Conservation (phyloP, 805 yeast genomes). For the Sporopachydermia quercuum region DNA sequence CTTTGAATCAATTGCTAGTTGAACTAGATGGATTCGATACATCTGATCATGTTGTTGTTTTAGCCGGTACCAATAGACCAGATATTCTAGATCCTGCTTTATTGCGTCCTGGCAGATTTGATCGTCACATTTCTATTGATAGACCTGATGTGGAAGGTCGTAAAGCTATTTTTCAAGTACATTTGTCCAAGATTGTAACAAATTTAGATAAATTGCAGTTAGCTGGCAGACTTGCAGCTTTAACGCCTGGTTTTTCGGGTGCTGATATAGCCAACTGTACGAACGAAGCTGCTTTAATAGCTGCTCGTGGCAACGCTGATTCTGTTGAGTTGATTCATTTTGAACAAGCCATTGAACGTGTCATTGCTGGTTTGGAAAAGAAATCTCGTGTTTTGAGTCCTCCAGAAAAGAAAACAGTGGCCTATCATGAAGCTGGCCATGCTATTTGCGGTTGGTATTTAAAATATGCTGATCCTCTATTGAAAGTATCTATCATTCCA, state of each 20-base stretch:
- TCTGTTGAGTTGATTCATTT: slow-evolving; percentile 57
- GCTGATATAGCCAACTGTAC: slow-evolving; percentile 93
- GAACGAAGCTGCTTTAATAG: slow-evolving; percentile 88
- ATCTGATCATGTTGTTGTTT: slow-evolving; percentile 81
- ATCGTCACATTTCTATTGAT: slow-evolving; percentile 76
- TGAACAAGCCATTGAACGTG: slow-evolving; percentile 88
- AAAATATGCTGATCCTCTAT: slow-evolving; percentile 75
- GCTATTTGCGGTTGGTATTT: slow-evolving; percentile 93
- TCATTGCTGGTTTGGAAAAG: slow-evolving; percentile 86
- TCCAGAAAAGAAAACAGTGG: slow-evolving; percentile 73
- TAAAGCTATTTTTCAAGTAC: slow-evolving; percentile 72
- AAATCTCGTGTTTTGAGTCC: slow-evolving; percentile 65
- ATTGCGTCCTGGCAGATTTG: slow-evolving; percentile 90
- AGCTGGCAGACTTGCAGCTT: slow-evolving; percentile 74
- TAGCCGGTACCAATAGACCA: slow-evolving; percentile 90
- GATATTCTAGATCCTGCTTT: slow-evolving; percentile 84
- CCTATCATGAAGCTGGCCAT: slow-evolving; percentile 95
- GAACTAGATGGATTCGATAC: slow-evolving; percentile 92
- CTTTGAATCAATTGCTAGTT: slow-evolving; percentile 80
- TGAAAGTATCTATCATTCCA: slow-evolving; percentile 89
- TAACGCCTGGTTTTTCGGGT: slow-evolving; percentile 93
- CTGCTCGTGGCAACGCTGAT: slow-evolving; percentile 62
- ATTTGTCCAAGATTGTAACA: slow-evolving; percentile 44
- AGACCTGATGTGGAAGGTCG: slow-evolving; percentile 84
- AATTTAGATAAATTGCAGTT: slow-evolving; percentile 37